Conservation (phyloP, 306 rosid species). For the Comarum palustre region DNA sequence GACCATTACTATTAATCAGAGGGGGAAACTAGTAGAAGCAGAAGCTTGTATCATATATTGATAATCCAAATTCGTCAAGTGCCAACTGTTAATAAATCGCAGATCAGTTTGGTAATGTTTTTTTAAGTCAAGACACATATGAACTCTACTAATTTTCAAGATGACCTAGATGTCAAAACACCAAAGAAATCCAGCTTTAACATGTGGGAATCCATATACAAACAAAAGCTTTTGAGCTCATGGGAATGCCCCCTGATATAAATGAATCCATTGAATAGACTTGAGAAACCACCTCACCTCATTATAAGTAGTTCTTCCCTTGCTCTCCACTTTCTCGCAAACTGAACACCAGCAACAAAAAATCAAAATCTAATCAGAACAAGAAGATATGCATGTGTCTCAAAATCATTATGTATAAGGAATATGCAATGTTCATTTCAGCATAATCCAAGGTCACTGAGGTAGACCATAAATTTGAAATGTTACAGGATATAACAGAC, state of each 20-base stretch:
- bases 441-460: not conserved
- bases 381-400: not conserved
- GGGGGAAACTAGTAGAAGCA: not conserved
- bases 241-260: conserved; percentile 3
- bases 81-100: not conserved
- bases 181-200: not conserved
- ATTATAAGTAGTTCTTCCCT: conserved; percentile 91
- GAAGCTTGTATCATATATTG: no score
- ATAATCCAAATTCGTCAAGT: not conserved
- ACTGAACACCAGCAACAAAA: conserved; percentile 47
- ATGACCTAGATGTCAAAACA: not conserved
- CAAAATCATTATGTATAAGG: conserved; percentile 6
- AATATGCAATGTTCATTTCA: conserved; percentile 9
- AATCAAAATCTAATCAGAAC: conserved; percentile 25
- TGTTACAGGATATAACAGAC: not conserved
- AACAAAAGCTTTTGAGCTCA: no score
- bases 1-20: not conserved
- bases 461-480: not conserved
- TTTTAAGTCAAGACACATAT: not conserved
- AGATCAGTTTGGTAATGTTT: not conserved
- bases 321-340: conserved; percentile 96
- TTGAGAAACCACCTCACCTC: conserved; percentile 59
- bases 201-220: not conserved
- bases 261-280: not conserved
- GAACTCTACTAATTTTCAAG: not conserved